Percentiles rank a stretch among this genome's conserved stretches.
These are phyloP conservation scores for Penicillium canariense DNA, from an alignment of 495 filamentous ascomycete genomes.

Conservation along the genomic window DNA sequence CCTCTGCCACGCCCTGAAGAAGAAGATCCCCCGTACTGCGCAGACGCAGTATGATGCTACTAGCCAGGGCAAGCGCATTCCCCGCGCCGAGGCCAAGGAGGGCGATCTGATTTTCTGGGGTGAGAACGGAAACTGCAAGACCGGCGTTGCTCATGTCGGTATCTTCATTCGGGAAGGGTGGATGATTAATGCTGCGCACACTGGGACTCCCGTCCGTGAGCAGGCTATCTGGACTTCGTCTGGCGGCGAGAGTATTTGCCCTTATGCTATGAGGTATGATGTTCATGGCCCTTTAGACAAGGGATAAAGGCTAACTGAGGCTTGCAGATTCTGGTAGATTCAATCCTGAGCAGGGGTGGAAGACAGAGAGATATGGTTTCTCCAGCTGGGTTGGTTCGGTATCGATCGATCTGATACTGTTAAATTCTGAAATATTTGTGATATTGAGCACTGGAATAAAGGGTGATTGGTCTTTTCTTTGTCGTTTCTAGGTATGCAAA, in stretches of 20 bases:
- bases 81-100: constrained; percentile 13
- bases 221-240: constrained; percentile 23
- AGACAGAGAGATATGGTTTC: background rate
- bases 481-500: background rate
- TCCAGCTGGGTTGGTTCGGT: background rate
- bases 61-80: constrained; percentile 12
- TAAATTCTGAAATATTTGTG: background rate
- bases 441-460: background rate
- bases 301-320: background rate
- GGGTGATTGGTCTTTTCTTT: background rate
- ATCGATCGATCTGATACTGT: background rate
- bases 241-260: constrained; percentile 20
- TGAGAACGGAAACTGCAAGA: constrained; percentile 14
- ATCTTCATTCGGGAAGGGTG: constrained; percentile 15
- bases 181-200: constrained; percentile 22
- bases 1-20: constrained; percentile 16
- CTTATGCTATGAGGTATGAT: constrained; percentile 21
- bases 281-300: background rate
- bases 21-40: constrained; percentile 17
- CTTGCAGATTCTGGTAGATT: constrained; percentile 4
- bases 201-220: constrained; percentile 19
- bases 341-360: background rate
- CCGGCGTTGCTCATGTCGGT: constrained; percentile 15
- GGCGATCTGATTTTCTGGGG: constrained; percentile 22
- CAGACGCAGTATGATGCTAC: constrained; percentile 18